Base-by-base conservation (phyloP, 2,329 filamentous ascomycete genomes). In the Pseudopyrenochaeta lycopersici region DNA sequence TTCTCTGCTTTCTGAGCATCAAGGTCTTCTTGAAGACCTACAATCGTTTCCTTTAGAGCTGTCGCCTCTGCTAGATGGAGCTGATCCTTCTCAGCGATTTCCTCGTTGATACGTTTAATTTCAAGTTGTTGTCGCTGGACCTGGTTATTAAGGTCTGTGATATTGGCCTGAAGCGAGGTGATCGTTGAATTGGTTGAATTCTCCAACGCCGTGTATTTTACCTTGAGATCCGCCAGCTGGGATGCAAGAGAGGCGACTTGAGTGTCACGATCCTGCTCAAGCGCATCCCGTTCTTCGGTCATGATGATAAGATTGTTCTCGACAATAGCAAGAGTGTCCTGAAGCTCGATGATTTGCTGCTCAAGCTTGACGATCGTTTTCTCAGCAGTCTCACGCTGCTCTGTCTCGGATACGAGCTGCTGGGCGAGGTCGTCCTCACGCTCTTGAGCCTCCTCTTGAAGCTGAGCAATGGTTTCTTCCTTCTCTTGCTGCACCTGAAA, bases 401-500 rank as follows among this genome's bases (percentile, higher is more conserved):
- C 63, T 12, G 72, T 67, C 60, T 82, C 79, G 1, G 60, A 60
- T 11, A 70, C 67, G 17, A 81, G 73, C 35, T 76, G 73, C 4
- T 66, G 55, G 46, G 76, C 70, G 50, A 74, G 75, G 29, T 76
- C 69, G 21, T 72, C 68, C 30, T 79, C 77, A 15, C 74, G 76
- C 31, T 77, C 76, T 11, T 75, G 63, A 5, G 73, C 70, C 0
- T 66, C 62, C 14, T 70, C 62, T 56, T 79, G 63, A 6, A 81
- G 64, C 15, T 76, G 63, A 40, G 70, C 67, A 36, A 81, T 67
- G n/a, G 71, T 56, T 21, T 66, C 50, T 36, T 77, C 72, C 58
- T 78, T 76, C 41, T 77, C 67, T 54, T 78, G 72, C 64, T 82
- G 80, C 2, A 77, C 66, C 43, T 78, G 70, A 62, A 79, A 81